phyloP scores from a whole-genome alignment of 129 eudicot genomes.

The Flaveria ramosissima region DNA sequence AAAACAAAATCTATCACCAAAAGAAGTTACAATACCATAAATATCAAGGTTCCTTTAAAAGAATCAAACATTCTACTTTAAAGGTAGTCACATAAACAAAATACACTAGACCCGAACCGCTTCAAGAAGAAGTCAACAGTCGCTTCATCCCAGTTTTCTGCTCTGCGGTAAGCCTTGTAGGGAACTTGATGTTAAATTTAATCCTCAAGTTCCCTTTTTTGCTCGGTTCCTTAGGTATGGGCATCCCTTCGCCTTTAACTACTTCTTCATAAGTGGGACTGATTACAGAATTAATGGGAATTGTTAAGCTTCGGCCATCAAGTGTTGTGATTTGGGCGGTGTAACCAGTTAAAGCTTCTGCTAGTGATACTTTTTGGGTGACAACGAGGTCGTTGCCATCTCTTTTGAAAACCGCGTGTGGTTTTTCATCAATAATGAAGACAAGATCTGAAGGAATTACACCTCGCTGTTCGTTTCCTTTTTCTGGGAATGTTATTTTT shows the following conservation, averaged over 20 bases:
- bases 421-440: slow-evolving; percentile 71
- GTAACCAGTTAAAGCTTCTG: slow-evolving; percentile 73
- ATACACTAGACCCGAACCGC: not conserved
- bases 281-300: slow-evolving; percentile 60
- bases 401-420: slow-evolving; percentile 59
- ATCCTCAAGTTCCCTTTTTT: slow-evolving; percentile 60
- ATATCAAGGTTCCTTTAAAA: slow-evolving; percentile 14
- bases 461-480: slow-evolving; percentile 68
- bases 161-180: slow-evolving; percentile 55
- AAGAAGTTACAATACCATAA: slow-evolving; percentile 17
- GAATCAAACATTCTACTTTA: slow-evolving; percentile 7
- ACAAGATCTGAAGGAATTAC: slow-evolving; percentile 65
- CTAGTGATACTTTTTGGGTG: slow-evolving; percentile 58
- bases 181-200: slow-evolving; percentile 67
- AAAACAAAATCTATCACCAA: slow-evolving; percentile 16
- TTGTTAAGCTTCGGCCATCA: slow-evolving; percentile 55
- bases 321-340: slow-evolving; percentile 56
- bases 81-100: not conserved
- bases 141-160: slow-evolving; percentile 68
- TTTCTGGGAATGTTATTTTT: slow-evolving; percentile 69
- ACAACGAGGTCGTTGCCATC: slow-evolving; percentile 64
- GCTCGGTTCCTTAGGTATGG: slow-evolving; percentile 65
- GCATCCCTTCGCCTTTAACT: slow-evolving; percentile 76
- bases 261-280: slow-evolving; percentile 71
- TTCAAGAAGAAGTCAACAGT: slow-evolving; percentile 38